phyloP scores from a whole-genome alignment of 495 filamentous ascomycete genomes.

The Talaromyces adpressus region DNA sequence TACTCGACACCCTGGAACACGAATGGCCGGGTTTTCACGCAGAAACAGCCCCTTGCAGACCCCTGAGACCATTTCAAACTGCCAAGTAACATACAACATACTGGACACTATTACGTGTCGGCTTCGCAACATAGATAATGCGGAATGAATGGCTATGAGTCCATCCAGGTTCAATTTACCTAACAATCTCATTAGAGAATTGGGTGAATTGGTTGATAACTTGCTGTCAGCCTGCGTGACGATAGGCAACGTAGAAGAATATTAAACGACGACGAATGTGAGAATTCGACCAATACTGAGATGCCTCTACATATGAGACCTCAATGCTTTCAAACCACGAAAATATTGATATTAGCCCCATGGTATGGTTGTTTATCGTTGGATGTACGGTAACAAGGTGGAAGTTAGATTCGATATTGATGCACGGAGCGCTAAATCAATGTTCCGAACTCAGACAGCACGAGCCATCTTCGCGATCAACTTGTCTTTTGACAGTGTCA shows the following conservation, averaged over 20 bases:
- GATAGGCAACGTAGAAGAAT: not conserved
- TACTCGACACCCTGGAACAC: not conserved
- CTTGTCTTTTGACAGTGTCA: not conserved
- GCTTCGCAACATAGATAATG: not conserved
- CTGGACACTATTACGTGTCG: not conserved
- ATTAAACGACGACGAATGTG: not conserved
- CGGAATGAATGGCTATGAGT: too few species aligned
- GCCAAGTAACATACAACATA: not conserved
- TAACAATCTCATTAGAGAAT: not conserved
- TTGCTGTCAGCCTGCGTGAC: not conserved
- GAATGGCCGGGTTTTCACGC: not conserved
- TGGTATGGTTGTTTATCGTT: not conserved
- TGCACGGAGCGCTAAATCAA: constrained; percentile 1
- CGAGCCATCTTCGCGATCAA: not conserved
- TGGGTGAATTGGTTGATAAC: not conserved
- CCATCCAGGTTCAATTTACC: not conserved
- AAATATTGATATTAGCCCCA: not conserved
- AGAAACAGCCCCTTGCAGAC: not conserved
- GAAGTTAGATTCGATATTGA: not conserved
- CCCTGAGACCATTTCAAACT: not conserved
- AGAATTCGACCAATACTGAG: not conserved
- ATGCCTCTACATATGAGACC: not conserved
- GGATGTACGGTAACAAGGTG: not conserved
- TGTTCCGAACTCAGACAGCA: not conserved
- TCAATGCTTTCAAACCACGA: not conserved